phyloP scores from a whole-genome alignment of 225 moss, liverwort and hornwort genomes.

The Polytrichum formosum region DNA sequence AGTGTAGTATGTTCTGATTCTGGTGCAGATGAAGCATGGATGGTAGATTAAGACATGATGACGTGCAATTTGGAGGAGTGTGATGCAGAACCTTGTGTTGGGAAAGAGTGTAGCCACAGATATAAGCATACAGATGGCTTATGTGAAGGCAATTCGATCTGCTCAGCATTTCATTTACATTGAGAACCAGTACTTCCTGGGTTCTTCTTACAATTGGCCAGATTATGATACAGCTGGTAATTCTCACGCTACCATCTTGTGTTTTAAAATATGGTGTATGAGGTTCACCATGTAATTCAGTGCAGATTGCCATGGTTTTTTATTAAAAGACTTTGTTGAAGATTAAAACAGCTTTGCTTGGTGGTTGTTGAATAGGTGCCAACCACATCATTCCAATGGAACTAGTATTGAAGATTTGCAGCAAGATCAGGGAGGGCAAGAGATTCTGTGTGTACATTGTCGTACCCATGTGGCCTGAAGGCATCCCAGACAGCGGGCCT shows the following conservation, averaged over 20 bases:
- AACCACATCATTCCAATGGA: conserved; percentile 97
- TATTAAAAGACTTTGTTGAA: neutral
- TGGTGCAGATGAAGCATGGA: neutral
- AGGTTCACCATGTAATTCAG: too few species aligned
- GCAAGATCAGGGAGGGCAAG: conserved; percentile 80
- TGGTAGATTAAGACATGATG: neutral
- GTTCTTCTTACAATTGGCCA: conserved; percentile 95
- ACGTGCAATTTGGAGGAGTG: neutral
- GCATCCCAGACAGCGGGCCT: conserved; percentile 64
- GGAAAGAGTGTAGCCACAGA: conserved; percentile 87
- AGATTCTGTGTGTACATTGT: conserved; percentile 78
- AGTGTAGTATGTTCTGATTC: neutral
- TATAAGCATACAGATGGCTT: conserved; percentile 84
- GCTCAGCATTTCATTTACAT: conserved; percentile 90
- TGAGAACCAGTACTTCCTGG: conserved; percentile 95
- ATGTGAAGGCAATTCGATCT: conserved; percentile 78
- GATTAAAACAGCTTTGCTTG: neutral
- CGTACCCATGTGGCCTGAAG: conserved; percentile 94
- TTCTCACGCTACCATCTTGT: neutral
- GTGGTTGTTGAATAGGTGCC: conserved; percentile 45
- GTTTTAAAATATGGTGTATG: too few species aligned
- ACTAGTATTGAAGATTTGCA: conserved; percentile 68
- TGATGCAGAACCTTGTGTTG: conserved; percentile 70
- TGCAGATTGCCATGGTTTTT: too few species aligned
- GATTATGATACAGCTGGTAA: conserved; percentile 78